These are phyloP conservation scores for Colletotrichum eleusines DNA, from an alignment of 2,329 filamentous ascomycete species.

Conservation along the genomic window DNA sequence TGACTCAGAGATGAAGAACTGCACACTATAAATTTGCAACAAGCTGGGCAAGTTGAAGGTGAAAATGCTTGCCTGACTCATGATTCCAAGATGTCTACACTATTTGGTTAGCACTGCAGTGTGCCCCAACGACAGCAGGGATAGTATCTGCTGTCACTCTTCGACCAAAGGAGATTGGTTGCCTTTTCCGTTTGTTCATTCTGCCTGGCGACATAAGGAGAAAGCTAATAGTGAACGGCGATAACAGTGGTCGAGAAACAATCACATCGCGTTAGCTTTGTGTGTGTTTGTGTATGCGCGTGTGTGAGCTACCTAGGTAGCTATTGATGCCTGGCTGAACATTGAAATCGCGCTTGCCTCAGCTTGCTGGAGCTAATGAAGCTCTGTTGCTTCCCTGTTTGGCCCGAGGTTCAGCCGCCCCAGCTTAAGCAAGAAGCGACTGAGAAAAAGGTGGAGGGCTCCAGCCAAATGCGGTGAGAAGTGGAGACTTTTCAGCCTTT, in stretches of 20 bases:
- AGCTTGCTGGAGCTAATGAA: constrained; percentile 9
- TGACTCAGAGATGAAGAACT: background rate
- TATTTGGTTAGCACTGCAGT: background rate
- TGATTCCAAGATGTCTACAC: background rate
- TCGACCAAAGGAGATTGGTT: background rate
- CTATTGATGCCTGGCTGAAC: background rate
- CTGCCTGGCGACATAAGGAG: background rate
- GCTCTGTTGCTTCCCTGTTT: background rate
- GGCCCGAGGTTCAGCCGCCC: constrained; percentile 18
- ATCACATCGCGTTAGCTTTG: background rate
- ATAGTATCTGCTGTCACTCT: too few relatives aligned
- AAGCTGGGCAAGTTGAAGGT: background rate
- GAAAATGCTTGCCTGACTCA: background rate
- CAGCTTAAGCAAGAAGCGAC: background rate
- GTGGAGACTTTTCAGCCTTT: constrained; percentile 38
- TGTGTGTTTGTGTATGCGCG: background rate
- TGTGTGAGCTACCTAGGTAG: background rate
- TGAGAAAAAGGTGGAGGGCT: constrained; percentile 16
- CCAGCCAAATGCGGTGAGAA: constrained; percentile 33
- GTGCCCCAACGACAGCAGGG: too few relatives aligned
- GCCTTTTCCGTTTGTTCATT: background rate
- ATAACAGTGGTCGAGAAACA: background rate
- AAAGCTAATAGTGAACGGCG: background rate
- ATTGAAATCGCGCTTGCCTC: background rate
- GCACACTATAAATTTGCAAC: background rate